Conservation (phyloP, 2,329 filamentous ascomycete species). For the Lachnellula cervina region DNA sequence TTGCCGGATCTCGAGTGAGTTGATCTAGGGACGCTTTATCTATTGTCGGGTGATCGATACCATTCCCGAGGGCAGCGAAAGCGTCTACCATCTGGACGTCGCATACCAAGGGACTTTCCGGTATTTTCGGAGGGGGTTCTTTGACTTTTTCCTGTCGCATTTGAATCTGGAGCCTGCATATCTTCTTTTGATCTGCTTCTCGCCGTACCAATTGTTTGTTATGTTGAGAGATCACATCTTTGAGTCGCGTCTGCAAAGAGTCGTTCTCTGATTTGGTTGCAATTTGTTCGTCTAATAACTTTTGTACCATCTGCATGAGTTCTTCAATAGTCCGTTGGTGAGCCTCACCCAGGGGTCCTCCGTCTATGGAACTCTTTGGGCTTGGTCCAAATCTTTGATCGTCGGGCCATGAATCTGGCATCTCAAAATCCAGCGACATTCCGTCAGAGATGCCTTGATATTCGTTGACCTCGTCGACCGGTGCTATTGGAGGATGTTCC, state of each 20-base stretch:
- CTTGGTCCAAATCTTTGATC: background rate
- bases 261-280: background rate
- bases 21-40: background rate
- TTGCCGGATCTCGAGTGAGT: background rate
- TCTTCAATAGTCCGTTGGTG: background rate
- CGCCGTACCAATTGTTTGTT: background rate
- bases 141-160: background rate
- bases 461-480: background rate
- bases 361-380: background rate
- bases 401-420: background rate
- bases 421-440: background rate
- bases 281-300: background rate
- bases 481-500: background rate
- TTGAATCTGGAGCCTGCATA: background rate
- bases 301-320: background rate
- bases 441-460: background rate
- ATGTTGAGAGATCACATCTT: background rate
- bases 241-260: background rate
- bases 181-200: background rate
- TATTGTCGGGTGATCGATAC: background rate
- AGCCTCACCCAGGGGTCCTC: background rate
- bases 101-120: too few relatives aligned
- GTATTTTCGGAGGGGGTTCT: background rate
- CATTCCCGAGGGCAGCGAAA: background rate
- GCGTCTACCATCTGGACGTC: background rate